Percentiles rank a stretch among this genome's conserved stretches.
Evolutionary conservation across 352 stramenopile species (phyloP).

Genomic region (Elongisporangium undulatum): DNA sequence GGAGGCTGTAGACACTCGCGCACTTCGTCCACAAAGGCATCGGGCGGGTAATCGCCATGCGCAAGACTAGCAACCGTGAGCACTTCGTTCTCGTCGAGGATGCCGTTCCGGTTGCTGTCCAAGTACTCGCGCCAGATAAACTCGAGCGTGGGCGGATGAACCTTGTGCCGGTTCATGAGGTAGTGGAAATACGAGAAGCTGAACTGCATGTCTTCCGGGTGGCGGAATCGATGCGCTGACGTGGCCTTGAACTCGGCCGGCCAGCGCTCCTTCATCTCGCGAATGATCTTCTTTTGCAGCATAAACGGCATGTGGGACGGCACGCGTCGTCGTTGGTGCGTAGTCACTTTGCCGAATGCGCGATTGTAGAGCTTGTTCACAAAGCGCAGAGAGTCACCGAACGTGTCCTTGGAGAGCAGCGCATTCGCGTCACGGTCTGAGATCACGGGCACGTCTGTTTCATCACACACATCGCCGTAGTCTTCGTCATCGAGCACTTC

Average conservation of each 20-base stretch:
- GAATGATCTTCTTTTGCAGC: conserved; percentile 84
- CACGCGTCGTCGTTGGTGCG: conserved; percentile 59
- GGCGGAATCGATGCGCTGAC: conserved; percentile 87
- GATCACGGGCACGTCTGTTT: conserved; percentile 9
- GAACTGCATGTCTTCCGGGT: conserved; percentile 93
- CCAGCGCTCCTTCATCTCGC: conserved; percentile 88
- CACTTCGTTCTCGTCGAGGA: conserved; percentile 89
- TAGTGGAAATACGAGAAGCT: conserved; percentile 96
- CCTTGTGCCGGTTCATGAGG: conserved; percentile 84
- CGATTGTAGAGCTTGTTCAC: conserved; percentile 92
- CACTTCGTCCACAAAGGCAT: conserved; percentile 62
- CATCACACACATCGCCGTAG: conserved; percentile 63
- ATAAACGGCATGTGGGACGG: conserved; percentile 95
- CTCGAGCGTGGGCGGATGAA: conserved; percentile 63
- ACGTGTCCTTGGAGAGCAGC: conserved; percentile 86
- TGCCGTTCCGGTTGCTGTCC: conserved; percentile 89
- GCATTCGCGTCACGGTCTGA: conserved; percentile 39
- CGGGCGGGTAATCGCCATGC: conserved; percentile 60
- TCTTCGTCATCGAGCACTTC: conserved; percentile 60
- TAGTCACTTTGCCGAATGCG: conserved; percentile 72
- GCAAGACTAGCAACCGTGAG: conserved; percentile 85
- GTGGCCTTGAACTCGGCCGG: conserved; percentile 67
- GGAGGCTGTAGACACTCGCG: conserved; percentile 62
- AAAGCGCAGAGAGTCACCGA: conserved; percentile 88
- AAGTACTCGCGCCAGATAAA: conserved; percentile 87